Percentiles rank a stretch among this genome's conserved stretches.
Conservation (phyloP, 192 early-diverging fungal genomes). For the Dispira parvispora region DNA sequence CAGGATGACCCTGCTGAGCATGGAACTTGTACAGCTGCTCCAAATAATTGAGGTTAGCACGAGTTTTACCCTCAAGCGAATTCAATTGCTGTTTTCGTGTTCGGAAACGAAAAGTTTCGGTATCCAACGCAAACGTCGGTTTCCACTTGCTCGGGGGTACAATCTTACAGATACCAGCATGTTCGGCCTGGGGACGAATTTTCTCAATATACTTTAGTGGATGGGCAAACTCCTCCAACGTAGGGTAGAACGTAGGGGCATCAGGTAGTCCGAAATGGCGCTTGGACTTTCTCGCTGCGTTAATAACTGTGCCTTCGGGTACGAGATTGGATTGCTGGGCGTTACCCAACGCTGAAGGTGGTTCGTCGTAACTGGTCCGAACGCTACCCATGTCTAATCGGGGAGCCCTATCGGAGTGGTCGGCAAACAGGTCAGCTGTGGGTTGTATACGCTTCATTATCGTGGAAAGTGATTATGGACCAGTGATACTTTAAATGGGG, state of each 20-base stretch:
- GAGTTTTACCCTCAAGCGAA: conserved; percentile 76
- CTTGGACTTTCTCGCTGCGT: not conserved
- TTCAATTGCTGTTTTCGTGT: conserved; percentile 85
- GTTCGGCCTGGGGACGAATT: conserved; percentile 58
- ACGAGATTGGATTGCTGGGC: not conserved
- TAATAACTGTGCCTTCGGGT: not conserved
- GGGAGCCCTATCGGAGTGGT: not conserved
- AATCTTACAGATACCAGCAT: conserved; percentile 81
- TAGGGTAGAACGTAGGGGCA: conserved; percentile 69
- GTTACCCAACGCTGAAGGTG: not conserved
- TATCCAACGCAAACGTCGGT: conserved; percentile 74
- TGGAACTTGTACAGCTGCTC: conserved; percentile 88
- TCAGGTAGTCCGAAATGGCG: conserved; percentile 55
- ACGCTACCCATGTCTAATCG: not conserved
- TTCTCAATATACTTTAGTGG: conserved; percentile 72
- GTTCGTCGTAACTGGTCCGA: conserved; percentile 6
- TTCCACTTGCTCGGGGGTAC: conserved; percentile 77
- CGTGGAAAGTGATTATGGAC: no score
- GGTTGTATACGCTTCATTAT: not conserved
- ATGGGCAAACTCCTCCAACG: conserved; percentile 61
- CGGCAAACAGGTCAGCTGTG: not conserved
- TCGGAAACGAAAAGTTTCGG: conserved; percentile 74
- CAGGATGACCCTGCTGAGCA: conserved; percentile 49
- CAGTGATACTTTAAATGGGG: no score
- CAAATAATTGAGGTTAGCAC: conserved; percentile 74